A percentile compares a stretch with the other conserved stretches of the same genome.
These are phyloP conservation scores for Mycena filopes DNA, from an alignment of 768 basidiomycete species.

Conservation along the genomic window DNA sequence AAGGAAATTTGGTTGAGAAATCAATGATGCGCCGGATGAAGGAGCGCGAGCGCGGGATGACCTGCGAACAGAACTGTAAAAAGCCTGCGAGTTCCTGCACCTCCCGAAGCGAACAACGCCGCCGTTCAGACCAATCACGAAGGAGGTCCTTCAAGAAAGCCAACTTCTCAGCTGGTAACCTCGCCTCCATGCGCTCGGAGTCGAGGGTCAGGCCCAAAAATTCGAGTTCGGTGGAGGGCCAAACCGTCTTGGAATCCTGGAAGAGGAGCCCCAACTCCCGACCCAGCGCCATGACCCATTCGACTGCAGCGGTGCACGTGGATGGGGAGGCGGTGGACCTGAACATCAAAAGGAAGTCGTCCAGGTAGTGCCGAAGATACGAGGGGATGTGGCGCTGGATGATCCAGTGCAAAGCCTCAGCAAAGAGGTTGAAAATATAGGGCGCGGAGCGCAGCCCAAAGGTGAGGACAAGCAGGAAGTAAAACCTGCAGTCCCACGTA, in stretches of 20 bases:
- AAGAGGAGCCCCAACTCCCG: slow-evolving; percentile 43
- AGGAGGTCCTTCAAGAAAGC: slow-evolving; percentile 27
- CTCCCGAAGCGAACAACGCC: slow-evolving; percentile 22
- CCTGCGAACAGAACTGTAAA: slow-evolving; percentile 47
- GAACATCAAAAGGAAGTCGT: slow-evolving; percentile 48
- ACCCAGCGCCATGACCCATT: slow-evolving; percentile 40
- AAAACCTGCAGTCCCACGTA: slow-evolving; percentile 42
- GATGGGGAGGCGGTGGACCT: neutral
- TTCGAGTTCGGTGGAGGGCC: slow-evolving; percentile 36
- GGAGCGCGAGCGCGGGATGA: slow-evolving; percentile 42
- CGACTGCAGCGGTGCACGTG: slow-evolving; percentile 31
- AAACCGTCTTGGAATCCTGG: slow-evolving; percentile 39
- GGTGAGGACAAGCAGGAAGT: slow-evolving; percentile 42
- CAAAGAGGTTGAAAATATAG: slow-evolving; percentile 45
- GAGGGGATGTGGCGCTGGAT: slow-evolving; percentile 46
- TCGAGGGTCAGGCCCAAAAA: slow-evolving; percentile 42
- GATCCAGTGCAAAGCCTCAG: slow-evolving; percentile 48
- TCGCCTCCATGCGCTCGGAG: slow-evolving; percentile 44
- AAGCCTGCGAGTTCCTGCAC: slow-evolving; percentile 45
- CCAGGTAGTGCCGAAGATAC: slow-evolving; percentile 45
- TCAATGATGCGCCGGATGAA: slow-evolving; percentile 43
- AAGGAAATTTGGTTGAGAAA: slow-evolving; percentile 40
- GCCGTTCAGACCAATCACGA: neutral
- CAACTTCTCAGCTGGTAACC: slow-evolving; percentile 46
- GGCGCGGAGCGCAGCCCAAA: slow-evolving; percentile 42